Evolutionary conservation across 495 filamentous ascomycete genomes (phyloP), one percentile per base, ranked within the genome.

Genomic region (Amorphotheca resinae): DNA sequence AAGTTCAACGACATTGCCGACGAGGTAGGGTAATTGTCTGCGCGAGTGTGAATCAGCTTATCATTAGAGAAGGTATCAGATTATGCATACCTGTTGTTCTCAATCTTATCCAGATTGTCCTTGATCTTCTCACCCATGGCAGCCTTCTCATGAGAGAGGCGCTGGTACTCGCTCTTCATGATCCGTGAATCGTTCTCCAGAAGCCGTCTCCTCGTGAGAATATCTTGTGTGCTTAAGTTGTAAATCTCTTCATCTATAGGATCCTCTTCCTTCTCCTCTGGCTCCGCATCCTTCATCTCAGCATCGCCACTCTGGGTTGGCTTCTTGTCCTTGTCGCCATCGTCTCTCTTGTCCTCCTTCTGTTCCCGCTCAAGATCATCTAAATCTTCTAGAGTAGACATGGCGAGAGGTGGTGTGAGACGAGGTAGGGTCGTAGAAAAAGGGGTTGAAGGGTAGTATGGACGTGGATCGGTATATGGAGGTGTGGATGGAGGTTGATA

Each of bases 61-160:
- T 54, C 49, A 44, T 37, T 22, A 11, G 9, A 21, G 17, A 18
- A 42, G 16, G 6, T 40, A 4, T 15, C 37, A 41, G 34, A 34
- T 18, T 21, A 22, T 23, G 33, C 72, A 50, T 70, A 95, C 91
- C 87, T 79, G 64, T 98, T 98, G 62, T 98, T 98, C 46, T 93
- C 88, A 47, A 98, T 96, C 76, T 96, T 98, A 50, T 98, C 91
- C 54, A 82, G 64, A 55, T 98, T 98, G 58, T 98, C 91, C 73
- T 95, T 96, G 59, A 96, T 95, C 72, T 94, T 95, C 59, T 98
- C 93, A 44, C 77, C 73, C 91, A 96, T 98, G 45, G 80, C 75
- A 41, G 78, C 74, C 68, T 93, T 93, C 66, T 98, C 91, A 56
- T 96, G 91, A 52, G 80, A 80, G 69, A 98, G 72, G 54, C 91